Conservation (phyloP, 345 rosid species). For the Salix arbutifolia region DNA sequence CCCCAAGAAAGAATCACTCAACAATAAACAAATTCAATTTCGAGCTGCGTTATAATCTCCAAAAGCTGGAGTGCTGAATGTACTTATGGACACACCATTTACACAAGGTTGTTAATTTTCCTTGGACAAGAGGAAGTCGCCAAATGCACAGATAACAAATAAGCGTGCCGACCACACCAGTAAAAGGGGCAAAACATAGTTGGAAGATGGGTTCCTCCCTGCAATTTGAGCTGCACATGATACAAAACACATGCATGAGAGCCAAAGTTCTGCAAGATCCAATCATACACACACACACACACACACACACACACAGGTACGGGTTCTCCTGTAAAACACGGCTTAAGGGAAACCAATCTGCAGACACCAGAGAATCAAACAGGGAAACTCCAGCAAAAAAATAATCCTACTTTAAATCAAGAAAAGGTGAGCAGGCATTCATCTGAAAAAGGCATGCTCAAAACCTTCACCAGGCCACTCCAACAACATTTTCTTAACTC, state of each 20-base stretch:
- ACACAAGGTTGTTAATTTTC: background rate
- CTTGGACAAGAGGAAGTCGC: background rate
- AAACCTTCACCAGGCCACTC: too few relatives aligned
- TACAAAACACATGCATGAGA: background rate
- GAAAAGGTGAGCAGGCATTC: background rate
- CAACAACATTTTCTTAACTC: too few relatives aligned
- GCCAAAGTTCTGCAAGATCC: background rate
- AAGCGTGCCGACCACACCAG: too few relatives aligned
- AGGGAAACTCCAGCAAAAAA: background rate
- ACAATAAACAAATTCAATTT: background rate
- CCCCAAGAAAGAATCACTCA: too few relatives aligned
- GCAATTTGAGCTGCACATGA: background rate
- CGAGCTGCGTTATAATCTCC: background rate
- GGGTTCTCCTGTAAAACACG: background rate
- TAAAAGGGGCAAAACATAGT: too few relatives aligned
- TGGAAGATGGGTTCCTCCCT: too few relatives aligned
- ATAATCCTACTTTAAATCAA: background rate
- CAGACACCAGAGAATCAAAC: background rate
- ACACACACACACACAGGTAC: background rate
- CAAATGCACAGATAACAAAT: background rate
- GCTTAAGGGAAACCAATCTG: background rate
- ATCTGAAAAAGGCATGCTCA: too few relatives aligned
- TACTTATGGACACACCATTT: slow-evolving; percentile 4
- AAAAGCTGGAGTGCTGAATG: background rate
- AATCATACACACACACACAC: too few relatives aligned